These are phyloP conservation scores for Cystobasidiaceae sp. DNA, from an alignment of 1,284 basidiomycete species.

Conservation along the genomic window DNA sequence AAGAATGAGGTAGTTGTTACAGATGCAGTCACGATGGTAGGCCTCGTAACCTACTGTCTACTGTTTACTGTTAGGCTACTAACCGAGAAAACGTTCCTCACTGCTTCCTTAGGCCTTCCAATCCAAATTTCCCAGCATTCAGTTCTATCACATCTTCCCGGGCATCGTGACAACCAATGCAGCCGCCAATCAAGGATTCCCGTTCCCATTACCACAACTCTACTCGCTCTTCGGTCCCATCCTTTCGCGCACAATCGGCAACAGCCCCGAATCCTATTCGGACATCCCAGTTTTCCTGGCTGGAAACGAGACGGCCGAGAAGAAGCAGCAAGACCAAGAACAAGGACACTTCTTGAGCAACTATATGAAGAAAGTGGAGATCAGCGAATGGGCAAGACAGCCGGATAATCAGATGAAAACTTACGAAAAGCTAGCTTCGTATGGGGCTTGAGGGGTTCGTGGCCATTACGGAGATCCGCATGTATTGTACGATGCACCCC, in stretches of 20 bases:
- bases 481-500: too few relatives aligned
- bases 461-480: neutral
- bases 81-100: neutral
- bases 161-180: conserved; percentile 43
- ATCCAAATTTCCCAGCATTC: conserved; percentile 36
- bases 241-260: conserved; percentile 38
- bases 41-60: conserved; percentile 4
- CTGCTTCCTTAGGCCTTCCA: conserved; percentile 29
- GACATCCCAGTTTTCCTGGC: conserved; percentile 42
- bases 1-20: conserved; percentile 35
- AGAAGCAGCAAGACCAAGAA: neutral
- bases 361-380: neutral
- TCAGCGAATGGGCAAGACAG: conserved; percentile 8
- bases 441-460: neutral
- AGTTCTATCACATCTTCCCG: conserved; percentile 41
- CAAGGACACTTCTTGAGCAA: conserved; percentile 14
- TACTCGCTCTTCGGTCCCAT: conserved; percentile 38
- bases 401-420: conserved; percentile 13
- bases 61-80: neutral
- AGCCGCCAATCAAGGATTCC: conserved; percentile 43
- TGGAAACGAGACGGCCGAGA: conserved; percentile 29
- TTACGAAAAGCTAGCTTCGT: conserved; percentile 12
- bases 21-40: conserved; percentile 37
- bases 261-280: conserved; percentile 39
- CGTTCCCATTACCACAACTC: conserved; percentile 39